A percentile compares a stretch with the other conserved stretches of the same genome.
Conservation (phyloP, 495 filamentous ascomycete species). For the Aspergillus indologenus region DNA sequence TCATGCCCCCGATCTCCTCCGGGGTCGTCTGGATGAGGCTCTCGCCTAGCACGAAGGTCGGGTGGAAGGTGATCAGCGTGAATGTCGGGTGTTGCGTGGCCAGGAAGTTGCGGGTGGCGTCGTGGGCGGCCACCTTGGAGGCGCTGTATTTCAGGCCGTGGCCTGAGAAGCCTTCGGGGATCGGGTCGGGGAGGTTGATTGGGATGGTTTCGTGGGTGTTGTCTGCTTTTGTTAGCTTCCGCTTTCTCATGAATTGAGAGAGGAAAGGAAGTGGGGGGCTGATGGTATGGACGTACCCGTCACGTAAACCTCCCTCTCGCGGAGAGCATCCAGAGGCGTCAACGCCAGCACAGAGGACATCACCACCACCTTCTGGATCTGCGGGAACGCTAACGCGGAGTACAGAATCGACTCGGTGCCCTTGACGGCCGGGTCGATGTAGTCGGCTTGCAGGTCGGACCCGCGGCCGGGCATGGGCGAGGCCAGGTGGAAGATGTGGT, state of each 20-base stretch:
- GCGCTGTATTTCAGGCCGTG: constrained; percentile 17
- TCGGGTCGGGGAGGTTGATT: neutral
- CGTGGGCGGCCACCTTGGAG: constrained; percentile 27
- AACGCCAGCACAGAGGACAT: constrained; percentile 40
- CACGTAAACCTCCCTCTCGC: neutral
- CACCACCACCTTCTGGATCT: constrained; percentile 41
- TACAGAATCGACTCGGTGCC: constrained; percentile 36
- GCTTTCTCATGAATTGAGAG: too few species aligned
- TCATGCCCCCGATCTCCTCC: constrained; percentile 13
- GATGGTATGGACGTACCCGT: neutral
- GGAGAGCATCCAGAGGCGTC: constrained; percentile 13
- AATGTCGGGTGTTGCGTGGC: constrained; percentile 15
- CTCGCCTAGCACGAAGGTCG: constrained; percentile 17
- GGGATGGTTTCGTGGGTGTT: constrained; percentile 13
- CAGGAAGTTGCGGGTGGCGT: constrained; percentile 26
- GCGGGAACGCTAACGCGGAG: constrained; percentile 28
- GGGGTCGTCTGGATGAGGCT: constrained; percentile 12
- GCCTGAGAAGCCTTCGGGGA: constrained; percentile 1
- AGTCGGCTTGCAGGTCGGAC: constrained; percentile 14
- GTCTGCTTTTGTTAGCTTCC: constrained; percentile 11
- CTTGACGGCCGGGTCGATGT: constrained; percentile 35
- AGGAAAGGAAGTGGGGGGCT: too few species aligned
- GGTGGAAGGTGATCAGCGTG: constrained; percentile 17
- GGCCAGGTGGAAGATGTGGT: constrained; percentile 52
- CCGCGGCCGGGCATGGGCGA: constrained; percentile 35